Base-by-base conservation (phyloP, 2,329 filamentous ascomycete genomes). In the Talaromyces sp. region DNA sequence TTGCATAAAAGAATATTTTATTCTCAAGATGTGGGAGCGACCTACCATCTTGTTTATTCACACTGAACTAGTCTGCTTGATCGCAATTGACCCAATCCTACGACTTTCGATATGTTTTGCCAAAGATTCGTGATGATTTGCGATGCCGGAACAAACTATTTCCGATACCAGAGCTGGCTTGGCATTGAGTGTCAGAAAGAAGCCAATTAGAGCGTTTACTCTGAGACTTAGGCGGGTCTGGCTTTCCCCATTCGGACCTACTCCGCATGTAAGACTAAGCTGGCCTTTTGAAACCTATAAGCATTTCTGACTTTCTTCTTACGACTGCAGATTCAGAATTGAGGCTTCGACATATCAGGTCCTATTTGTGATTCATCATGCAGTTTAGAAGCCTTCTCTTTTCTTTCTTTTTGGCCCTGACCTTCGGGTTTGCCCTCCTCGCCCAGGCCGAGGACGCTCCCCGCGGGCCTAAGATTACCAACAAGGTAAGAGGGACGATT, bases 391-490 rank as follows among this genome's bases (percentile, higher is more conserved):
- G 71, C 47, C 62, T 76, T 39, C 73, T 78, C 56, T 48, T 89
- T 73, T 84, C 92, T 76, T 84, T 96, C 75, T 86, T 97, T 74
- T 78, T 96, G 73, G 88, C 91, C 73, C 83, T 93, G 72, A 84
- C 85, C 71, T 83, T 94, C 76, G 81, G 93, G 71, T 87, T 92
- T 82, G 75, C 73, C 63, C 88, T 67, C 27, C 54, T 96, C 76
- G 85, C 90, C 71, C 89, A 92, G 79, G 85, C 87, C 39, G 88
- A 86, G 66, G 87, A 90, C 72, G 90, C 91, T 70, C 69, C 75
- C 58, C 75, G 76, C 64, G 94, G 95, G 56, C 94, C 92, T 68
- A 96, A 95, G 88, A 94, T 97, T 83, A 97, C 93, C 73, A 85
- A 91, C 85, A 97, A 96, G 88, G 92, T 86, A 76, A 66, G 71